A percentile compares a stretch with the other conserved stretches of the same genome.
phyloP scores from a whole-genome alignment of 2,329 filamentous ascomycete species.

The Cercospora janseana region DNA sequence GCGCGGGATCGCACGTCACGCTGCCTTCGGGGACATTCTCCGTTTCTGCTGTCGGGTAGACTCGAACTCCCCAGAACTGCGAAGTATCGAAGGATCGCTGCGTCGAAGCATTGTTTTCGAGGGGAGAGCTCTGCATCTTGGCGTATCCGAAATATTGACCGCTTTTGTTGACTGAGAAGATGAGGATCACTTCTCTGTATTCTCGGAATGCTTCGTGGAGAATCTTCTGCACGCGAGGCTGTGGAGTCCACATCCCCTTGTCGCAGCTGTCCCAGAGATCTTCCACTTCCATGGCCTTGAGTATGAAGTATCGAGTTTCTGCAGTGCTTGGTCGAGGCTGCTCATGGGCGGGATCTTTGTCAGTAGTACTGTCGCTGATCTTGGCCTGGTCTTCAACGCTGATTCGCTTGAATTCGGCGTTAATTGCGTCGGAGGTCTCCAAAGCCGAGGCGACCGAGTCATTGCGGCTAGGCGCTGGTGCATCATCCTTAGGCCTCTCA shows the following conservation, averaged over 20 bases:
- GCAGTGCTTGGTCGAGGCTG: no score
- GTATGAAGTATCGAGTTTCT: conserved; percentile 73
- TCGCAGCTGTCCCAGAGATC: conserved; percentile 81
- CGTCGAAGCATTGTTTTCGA: neutral
- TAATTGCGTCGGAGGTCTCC: no score
- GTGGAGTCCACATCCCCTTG: conserved; percentile 89
- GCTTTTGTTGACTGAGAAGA: conserved; percentile 96
- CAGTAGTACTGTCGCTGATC: no score
- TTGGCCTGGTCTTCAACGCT: no score
- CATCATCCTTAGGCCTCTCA: neutral
- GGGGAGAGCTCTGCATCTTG: conserved; percentile 80
- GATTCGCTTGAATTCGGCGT: no score
- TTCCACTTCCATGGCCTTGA: conserved; percentile 88
- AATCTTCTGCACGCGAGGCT: conserved; percentile 80
- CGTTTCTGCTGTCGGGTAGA: conserved; percentile 74
- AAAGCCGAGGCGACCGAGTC: neutral
- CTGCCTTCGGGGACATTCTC: conserved; percentile 73
- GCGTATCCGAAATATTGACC: conserved; percentile 96
- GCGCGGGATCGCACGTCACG: conserved; percentile 86
- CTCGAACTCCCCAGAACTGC: neutral
- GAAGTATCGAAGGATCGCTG: conserved; percentile 60
- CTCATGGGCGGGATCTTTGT: no score
- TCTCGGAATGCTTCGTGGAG: conserved; percentile 80
- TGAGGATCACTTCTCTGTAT: conserved; percentile 78
- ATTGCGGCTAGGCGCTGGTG: neutral